phyloP scores from a whole-genome alignment of 73 alveolate genomes.

The Symbiodinium natans region DNA sequence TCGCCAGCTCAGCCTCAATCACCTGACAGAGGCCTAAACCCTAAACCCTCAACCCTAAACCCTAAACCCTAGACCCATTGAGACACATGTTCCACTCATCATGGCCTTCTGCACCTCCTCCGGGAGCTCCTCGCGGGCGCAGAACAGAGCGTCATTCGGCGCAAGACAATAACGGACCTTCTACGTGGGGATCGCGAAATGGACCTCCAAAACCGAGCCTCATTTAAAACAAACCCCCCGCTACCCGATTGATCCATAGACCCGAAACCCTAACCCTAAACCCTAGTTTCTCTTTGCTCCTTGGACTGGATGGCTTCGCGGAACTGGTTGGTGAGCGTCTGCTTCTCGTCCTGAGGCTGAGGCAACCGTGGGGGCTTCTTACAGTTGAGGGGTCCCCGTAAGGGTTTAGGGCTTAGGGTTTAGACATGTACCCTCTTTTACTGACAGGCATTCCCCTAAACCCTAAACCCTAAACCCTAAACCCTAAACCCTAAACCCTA shows the following conservation, averaged over 20 bases:
- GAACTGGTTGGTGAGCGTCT: conserved; percentile 58
- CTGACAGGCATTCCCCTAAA: no score
- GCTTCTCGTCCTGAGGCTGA: conserved; percentile 70
- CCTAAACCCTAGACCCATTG: no score
- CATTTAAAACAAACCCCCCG: neutral
- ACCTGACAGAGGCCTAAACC: neutral
- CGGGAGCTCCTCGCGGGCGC: conserved; percentile 25
- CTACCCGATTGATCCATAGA: neutral
- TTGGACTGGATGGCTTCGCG: conserved; percentile 83
- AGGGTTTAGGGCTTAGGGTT: no score
- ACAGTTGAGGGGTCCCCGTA: no score
- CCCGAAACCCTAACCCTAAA: neutral
- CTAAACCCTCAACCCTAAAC: no score
- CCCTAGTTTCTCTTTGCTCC: neutral
- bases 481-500: no score
- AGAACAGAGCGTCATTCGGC: no score
- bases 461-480: no score
- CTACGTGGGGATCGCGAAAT: neutral
- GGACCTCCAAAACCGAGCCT: neutral
- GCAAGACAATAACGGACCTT: neutral
- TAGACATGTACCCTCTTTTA: no score
- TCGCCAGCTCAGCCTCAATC: conserved; percentile 81
- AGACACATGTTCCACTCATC: no score
- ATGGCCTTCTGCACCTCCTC: conserved; percentile 80
- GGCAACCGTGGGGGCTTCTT: no score